Evolutionary conservation across 768 basidiomycete species (phyloP), one percentile per base, ranked within the genome.

Genomic region (Auricularia cornea): DNA sequence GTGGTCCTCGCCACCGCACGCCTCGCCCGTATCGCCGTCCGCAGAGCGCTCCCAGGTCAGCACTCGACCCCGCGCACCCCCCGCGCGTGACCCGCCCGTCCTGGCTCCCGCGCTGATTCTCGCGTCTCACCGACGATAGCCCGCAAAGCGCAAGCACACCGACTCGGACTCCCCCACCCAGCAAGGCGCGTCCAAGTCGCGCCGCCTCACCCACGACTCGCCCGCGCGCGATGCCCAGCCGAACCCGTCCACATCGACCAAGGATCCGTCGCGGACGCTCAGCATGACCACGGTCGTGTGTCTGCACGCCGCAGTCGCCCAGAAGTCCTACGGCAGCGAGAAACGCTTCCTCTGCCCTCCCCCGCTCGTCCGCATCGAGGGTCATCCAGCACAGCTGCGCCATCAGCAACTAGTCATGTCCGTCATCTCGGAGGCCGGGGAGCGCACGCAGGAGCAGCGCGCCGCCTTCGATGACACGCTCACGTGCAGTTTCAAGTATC

Each of bases 261-360:
- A 88, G 70, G 88, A 91, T 69, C 85, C 86, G 10, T 73, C 83
- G 59, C 87, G 87, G 66, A 84, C 88, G 68, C 83, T 90, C 77
- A 88, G 89, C 64, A 92, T 94, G 92, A 93, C 92, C 40, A 93
- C 91, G 41, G 90, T 94, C 33, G 84, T 92, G 65, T 93, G 90
- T 68, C 80, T 94, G 61, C 94, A 96, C 70, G 92, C 94, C 29
- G 92, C 91, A 33, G 92, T 94, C 60, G 94, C 92, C 1, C 94
- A 97, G 78, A 97, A 97, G 77, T 94, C 92, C 12, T 97, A 97
- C 72, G 92, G 92, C 60, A 92, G 89, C 73, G 94, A 97, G 78
- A 94, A 95, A 74, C 88, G 94, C 63, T 94, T 95, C 72, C 83
- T 98, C 40, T 93, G 91, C 70, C 94, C 94, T 10, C 94, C 94